These are phyloP conservation scores for Candida palmyrensis DNA, from an alignment of 805 yeast species.

Conservation along the genomic window DNA sequence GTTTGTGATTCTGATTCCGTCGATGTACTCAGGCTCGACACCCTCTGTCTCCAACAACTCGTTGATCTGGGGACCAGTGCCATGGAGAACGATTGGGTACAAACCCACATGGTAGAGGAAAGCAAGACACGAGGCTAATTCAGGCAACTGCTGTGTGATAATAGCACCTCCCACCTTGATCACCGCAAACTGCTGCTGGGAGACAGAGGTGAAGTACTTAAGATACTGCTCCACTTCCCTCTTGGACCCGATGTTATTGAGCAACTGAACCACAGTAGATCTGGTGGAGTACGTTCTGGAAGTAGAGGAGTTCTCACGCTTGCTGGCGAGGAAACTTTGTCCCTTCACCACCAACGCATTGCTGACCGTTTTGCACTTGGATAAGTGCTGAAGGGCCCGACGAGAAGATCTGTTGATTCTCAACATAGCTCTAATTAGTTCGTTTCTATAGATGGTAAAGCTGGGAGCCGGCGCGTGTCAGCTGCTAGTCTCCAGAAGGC, in stretches of 20 bases:
- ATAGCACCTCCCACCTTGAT: constrained; percentile 99
- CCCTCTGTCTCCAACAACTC: constrained; percentile 90
- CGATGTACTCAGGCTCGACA: constrained; percentile 91
- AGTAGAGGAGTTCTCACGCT: too few species aligned
- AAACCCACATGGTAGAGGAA: constrained; percentile 96
- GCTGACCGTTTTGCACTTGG: too few species aligned
- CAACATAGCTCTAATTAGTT: too few species aligned
- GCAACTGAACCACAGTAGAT: constrained; percentile 90
- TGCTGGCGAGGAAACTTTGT: too few species aligned
- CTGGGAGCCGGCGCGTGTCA: too few species aligned
- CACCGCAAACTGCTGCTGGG: constrained; percentile 95
- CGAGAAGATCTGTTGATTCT: too few species aligned
- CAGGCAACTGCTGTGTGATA: constrained; percentile 89
- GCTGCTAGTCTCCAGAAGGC: too few species aligned
- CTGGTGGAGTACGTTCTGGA: constrained; percentile 53
- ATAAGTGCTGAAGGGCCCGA: too few species aligned
- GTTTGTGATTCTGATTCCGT: constrained; percentile 95
- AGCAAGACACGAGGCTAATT: constrained; percentile 91
- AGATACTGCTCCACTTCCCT: constrained; percentile 97
- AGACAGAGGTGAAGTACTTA: constrained; percentile 92
- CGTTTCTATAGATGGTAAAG: too few species aligned
- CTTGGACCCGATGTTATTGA: constrained; percentile 95
- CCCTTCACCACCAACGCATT: too few species aligned
- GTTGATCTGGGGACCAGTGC: constrained; percentile 98
- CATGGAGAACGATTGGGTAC: constrained; percentile 94